A percentile compares a stretch with the other conserved stretches of the same genome.
Evolutionary conservation across 768 basidiomycete species (phyloP).

Genomic region (Neoboletus magnificus): DNA sequence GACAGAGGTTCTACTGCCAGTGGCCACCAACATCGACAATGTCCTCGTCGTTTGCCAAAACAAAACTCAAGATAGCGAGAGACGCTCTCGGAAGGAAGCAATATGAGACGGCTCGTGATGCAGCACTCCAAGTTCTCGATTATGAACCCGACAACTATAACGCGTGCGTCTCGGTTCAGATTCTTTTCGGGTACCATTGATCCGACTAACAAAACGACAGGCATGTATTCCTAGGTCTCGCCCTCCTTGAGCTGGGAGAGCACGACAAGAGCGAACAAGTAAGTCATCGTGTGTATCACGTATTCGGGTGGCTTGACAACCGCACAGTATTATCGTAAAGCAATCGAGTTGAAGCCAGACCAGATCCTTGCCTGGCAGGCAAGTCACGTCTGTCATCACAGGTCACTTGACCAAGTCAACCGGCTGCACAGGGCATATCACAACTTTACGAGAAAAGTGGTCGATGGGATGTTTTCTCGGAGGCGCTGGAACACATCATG

Average conservation of each 20-base stretch:
- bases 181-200: neutral
- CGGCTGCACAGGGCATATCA: constrained; percentile 55
- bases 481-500: constrained; percentile 54
- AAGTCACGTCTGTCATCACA: constrained; percentile 13
- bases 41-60: constrained; percentile 51
- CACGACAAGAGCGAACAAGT: constrained; percentile 82
- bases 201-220: constrained; percentile 38
- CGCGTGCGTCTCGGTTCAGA: constrained; percentile 55
- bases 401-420: constrained; percentile 8
- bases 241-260: constrained; percentile 72
- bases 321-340: constrained; percentile 71
- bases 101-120: constrained; percentile 60
- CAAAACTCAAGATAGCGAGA: constrained; percentile 74
- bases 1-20: neutral
- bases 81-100: constrained; percentile 77
- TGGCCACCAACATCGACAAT: constrained; percentile 9
- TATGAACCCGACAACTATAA: constrained; percentile 83
- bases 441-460: constrained; percentile 66
- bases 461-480: constrained; percentile 56
- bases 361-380: constrained; percentile 87
- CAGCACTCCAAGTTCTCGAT: constrained; percentile 62
- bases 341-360: constrained; percentile 63
- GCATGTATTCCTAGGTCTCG: constrained; percentile 80
- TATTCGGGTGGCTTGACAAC: constrained; percentile 16
- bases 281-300: constrained; percentile 25